Percentiles rank a stretch among this genome's conserved stretches.
These are phyloP conservation scores for Penicillium herquei DNA, from an alignment of 495 filamentous ascomycete species.

Conservation along the genomic window DNA sequence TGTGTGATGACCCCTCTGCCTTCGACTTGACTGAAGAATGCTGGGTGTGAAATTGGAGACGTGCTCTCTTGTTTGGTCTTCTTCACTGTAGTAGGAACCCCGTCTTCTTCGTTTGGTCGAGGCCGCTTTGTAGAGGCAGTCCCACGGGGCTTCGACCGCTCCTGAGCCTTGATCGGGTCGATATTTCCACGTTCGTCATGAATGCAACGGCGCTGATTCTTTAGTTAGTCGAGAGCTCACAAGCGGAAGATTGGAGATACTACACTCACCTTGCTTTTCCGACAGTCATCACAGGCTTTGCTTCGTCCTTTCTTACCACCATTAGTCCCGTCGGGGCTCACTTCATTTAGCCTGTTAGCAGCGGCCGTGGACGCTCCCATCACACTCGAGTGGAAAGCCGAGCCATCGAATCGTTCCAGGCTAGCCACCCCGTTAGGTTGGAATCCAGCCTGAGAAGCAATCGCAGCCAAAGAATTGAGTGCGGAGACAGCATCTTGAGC, in stretches of 20 bases:
- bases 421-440: constrained; percentile 25
- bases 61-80: constrained; percentile 43
- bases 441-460: constrained; percentile 40
- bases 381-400: constrained; percentile 25
- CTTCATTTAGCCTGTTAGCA: constrained; percentile 29
- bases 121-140: constrained; percentile 47
- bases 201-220: constrained; percentile 61
- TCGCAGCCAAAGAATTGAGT: constrained; percentile 43
- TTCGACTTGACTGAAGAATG: constrained; percentile 16
- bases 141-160: constrained; percentile 57
- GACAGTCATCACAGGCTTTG: constrained; percentile 65
- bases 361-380: constrained; percentile 30
- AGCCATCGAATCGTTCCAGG: constrained; percentile 30
- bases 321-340: constrained; percentile 35
- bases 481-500: constrained; percentile 48
- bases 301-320: constrained; percentile 54
- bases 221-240: neutral
- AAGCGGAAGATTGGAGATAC: neutral
- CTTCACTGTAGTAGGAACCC: constrained; percentile 24
- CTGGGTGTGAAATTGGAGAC: constrained; percentile 28
- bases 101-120: constrained; percentile 40
- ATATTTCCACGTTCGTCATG: constrained; percentile 64
- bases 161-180: constrained; percentile 61
- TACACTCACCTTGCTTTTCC: constrained; percentile 61
- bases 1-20: constrained; percentile 11